Evolutionary conservation across 192 early-diverging fungal genomes (phyloP), one percentile per base, ranked within the genome.

Genomic region (Coemansia sp.): DNA sequence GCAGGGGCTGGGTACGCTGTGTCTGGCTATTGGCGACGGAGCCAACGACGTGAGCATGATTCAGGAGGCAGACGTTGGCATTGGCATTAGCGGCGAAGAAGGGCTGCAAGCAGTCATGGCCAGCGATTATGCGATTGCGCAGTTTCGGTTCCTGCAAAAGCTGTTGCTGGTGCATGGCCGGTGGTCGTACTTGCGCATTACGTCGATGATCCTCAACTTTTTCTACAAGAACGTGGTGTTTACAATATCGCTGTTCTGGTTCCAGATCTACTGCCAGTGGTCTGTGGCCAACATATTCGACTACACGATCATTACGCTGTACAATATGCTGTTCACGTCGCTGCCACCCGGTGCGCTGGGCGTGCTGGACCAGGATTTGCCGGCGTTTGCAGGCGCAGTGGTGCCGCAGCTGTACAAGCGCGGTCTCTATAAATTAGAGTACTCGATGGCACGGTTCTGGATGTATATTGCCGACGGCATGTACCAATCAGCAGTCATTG

Each of bases 41-140:
- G 96, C 94, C 12, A 98, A 98, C 72, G 96, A 98, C 72, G 94
- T 98, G 14, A 87, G 87, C 35, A 98, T 98, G 96, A 98, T 98
- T 64, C 96, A 98, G 78, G 94, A 93, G 47, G 94, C 96, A 32
- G 90, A 98, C 73, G 86, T 98, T 17, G 96, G 96, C 43, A 79
- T 98, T 27, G 96, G 96, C 23, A 96, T 98, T 60, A 88, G 90
- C 14, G 96, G 96, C 45, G 89, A 94, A 65, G 96, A 98, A 77
- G 96, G 96, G 9, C 68, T 95, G 72, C 94, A 98, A 68, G 96
- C 96, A 1, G 90, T 88, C 6, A 92, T 94, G 91, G 90, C 93
- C 2, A 85, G 89, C 22, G 96, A 98, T 82, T 98, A 95, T 68
- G 91, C 92, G 0, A 92, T 98, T 64, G 89, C 86, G 2, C 94